These are phyloP conservation scores for Boletus sp. DNA, from an alignment of 768 basidiomycete genomes.

Conservation along the genomic window DNA sequence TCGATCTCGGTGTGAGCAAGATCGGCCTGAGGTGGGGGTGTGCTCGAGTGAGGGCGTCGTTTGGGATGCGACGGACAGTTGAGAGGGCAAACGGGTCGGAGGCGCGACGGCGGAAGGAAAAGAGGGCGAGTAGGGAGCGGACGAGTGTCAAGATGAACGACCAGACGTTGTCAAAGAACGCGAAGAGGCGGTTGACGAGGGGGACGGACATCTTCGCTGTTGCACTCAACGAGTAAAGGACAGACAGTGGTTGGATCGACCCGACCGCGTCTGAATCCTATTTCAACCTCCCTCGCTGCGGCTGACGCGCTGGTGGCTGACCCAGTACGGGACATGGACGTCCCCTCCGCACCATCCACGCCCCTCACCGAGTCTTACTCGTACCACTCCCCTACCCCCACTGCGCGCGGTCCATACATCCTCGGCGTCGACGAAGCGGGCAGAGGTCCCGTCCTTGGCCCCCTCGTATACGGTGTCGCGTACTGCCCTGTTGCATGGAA, in stretches of 20 bases:
- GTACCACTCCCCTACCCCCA: constrained; percentile 70
- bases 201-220: constrained; percentile 11
- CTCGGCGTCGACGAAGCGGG: constrained; percentile 99
- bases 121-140: constrained; percentile 23
- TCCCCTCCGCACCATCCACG: constrained; percentile 58
- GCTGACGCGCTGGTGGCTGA: constrained; percentile 14
- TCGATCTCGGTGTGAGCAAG: constrained; percentile 13
- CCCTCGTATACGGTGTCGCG: constrained; percentile 93
- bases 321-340: neutral
- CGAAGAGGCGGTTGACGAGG: constrained; percentile 1
- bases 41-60: constrained; percentile 11
- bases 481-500: constrained; percentile 84
- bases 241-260: neutral
- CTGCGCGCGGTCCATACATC: constrained; percentile 75
- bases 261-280: neutral
- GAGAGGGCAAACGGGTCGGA: constrained; percentile 13
- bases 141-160: constrained; percentile 27
- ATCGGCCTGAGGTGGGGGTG: constrained; percentile 21
- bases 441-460: constrained; percentile 91
- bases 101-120: constrained; percentile 12
- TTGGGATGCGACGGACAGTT: neutral
- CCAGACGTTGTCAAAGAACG: constrained; percentile 23
- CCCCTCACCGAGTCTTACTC: constrained; percentile 72
- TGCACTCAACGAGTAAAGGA: neutral
- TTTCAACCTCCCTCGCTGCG: constrained; percentile 3